Evolutionary conservation across 257 asterid genomes (phyloP), one percentile per base, ranked within the genome.

Genomic region (Gardenia jasminoides): DNA sequence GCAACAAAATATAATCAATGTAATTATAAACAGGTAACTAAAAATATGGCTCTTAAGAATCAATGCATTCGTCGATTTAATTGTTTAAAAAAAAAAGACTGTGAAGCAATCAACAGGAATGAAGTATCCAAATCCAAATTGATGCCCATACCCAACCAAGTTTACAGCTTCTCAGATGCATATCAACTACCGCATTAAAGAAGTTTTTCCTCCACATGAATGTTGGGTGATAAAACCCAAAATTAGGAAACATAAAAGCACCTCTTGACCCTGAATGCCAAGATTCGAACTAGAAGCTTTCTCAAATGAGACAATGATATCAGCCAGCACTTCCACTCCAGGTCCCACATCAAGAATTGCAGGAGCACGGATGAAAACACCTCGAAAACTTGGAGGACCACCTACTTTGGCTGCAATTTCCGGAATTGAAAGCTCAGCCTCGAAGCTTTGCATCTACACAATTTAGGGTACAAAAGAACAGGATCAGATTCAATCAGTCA

Each of bases 281-380:
- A 83, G 67, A 76, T 77, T 84, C 46, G 85, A 78, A 52, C 80
- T 71, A 58, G 83, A 58, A 85, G 78, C 71, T 88, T 82, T 83
- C 46, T 74, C 82, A 31, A 89, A 85, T n/a, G 90, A 87, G 79
- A 83, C 80, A 46, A 86, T 73, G 79, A 96, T 83, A 82, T 93
- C 91, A 24, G 99, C 97, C 88, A 93, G 86, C 67, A 90, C 93
- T 86, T 91, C 86, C 78, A 92, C 98, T 69, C 90, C 96, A 65
- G 97, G 94, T 33, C 99, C 99, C 52, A 93, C 97, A 67, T 95
- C 97, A 68, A 95, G 89, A 80, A 95, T 95, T 82, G 89, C 98
- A 24, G 98, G 97, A 58, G 98, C 97, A 15, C 97, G 95, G 70
- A 93, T 91, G 76, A 93, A 96, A 80, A 93, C 93, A 61, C 92